Evolutionary conservation across 1,284 basidiomycete genomes (phyloP), one percentile per base, ranked within the genome.

Genomic region (Phellinidium pouzarii): DNA sequence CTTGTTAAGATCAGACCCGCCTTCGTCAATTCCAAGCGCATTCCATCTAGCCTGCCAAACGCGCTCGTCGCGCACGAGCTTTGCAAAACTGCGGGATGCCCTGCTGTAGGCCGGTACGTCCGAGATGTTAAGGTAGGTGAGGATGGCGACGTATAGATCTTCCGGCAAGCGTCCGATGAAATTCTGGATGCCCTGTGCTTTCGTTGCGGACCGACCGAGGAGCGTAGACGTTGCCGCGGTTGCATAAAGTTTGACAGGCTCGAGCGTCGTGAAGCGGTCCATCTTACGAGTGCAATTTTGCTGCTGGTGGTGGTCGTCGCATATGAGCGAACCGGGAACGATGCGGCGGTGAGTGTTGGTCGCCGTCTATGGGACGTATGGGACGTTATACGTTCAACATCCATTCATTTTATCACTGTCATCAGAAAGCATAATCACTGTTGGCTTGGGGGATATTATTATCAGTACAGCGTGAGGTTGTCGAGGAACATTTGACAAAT

Each of bases 221-320:
- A 22, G 20, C 40, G 57, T 52, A n/a, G 53, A 54, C 50, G 55
- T 53, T 56, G 50, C 27, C 29, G 60, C 56, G 26, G 61, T 56
- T 17, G 69, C 65, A 65, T 90, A 78, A n/a, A 91, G 73, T 53
- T 77, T 80, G 44, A 84, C 79, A 7, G 87, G 87, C 64, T 90
- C 86, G 46, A 91, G 76, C 0, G 85, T 76, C 25, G 79, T 72
- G 65, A 90, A 90, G 67, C 84, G 86, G 69, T 91, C 84, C 87
- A 91, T 91, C 3, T 17, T 40, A 17, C n/a, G 31, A 11, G 31
- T 14, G 7, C 31, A 34, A 14, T 34, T 8, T 7, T 34, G n/a
- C n/a, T n/a, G n/a, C 14, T 34, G 31, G 31, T 34, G 11, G 31
- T 14, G 31, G 31, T 34, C 31, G 31, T 34, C 31, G 31, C 9